phyloP scores from a whole-genome alignment of 495 filamentous ascomycete genomes.

The Hypoxylon perforatum region DNA sequence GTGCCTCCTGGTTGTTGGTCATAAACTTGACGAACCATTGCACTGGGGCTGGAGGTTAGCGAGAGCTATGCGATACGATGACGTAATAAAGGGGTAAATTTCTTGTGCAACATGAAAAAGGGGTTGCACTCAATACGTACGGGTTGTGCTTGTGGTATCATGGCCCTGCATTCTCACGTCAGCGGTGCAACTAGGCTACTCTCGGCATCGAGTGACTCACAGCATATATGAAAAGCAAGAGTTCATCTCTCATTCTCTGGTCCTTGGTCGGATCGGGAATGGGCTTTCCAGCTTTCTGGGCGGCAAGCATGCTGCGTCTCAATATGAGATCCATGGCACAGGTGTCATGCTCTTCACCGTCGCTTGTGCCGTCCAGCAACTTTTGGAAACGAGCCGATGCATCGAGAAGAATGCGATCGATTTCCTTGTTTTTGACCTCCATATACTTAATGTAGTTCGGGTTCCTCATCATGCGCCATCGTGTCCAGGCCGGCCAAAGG shows the following conservation, averaged over 20 bases:
- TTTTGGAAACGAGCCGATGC: conserved; percentile 39
- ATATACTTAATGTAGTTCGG: conserved; percentile 39
- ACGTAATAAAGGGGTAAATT: neutral
- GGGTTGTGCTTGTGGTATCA: conserved; percentile 16
- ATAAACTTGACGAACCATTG: conserved; percentile 52
- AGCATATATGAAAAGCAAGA: conserved; percentile 18
- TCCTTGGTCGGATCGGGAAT: conserved; percentile 42
- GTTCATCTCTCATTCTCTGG: conserved; percentile 43
- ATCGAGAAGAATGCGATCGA: conserved; percentile 34
- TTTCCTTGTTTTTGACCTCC: conserved; percentile 27
- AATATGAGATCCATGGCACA: conserved; percentile 54
- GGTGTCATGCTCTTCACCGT: conserved; percentile 40
- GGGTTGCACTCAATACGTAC: neutral
- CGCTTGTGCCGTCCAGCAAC: conserved; percentile 20
- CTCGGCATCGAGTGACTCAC: neutral
- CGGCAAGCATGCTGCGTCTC: conserved; percentile 42
- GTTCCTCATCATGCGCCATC: conserved; percentile 31
- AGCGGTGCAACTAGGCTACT: neutral
- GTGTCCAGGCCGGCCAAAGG: conserved; percentile 19
- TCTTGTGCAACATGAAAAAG: neutral
- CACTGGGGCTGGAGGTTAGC: neutral
- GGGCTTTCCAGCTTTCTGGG: conserved; percentile 40
- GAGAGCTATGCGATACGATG: neutral
- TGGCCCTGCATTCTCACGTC: conserved; percentile 7
- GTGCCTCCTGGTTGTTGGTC: conserved; percentile 35